Base-by-base conservation (phyloP, 2,329 filamentous ascomycete species). In the Microsporum ferrugineum region DNA sequence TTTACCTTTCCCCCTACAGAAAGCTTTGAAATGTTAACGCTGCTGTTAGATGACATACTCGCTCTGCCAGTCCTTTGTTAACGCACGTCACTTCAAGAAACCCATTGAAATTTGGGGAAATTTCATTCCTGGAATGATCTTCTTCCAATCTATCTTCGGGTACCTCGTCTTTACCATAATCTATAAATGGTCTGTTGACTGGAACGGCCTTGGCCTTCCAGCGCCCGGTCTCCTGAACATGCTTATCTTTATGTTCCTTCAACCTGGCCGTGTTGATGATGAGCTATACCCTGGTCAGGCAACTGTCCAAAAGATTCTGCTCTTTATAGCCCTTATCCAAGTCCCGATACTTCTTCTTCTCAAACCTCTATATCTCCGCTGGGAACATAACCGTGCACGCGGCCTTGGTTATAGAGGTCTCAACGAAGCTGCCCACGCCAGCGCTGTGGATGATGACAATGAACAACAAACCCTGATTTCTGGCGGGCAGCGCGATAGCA, bases 241-340 rank as follows among this genome's bases (percentile, higher is more conserved):
- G 92, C 81, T 99, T 70, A 99, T 99, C 71, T 96, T 96, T 82
- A 99, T 99, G 95, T 99, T 99, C 80, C 78, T 99, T 67, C 85
- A 87, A 65, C 94, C 94, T 2, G 91, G 91, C 58, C 88, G 75
- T 0, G 77, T 88, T 31, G 71, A 74, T 33, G 83, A 89, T 63
- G 81, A 81, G 58, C 80, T 99, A 3, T 99, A 96, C 73, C 72
- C 78, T 27, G 89, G 89, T 47, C 94, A 99, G 74, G 82, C 79
- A 12, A 73, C 72, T 1, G 82, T 99, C 0, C 94, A 99, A 74
- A 78, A 89, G 10, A 73, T 88, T 59, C 78, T 99, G 39, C 78
- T 99, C 27, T 80, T 96, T 33, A 75, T 97, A 65, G 95, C 94
- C 2, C 80, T 97, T 59, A 71, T 83, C 33, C 92, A 96, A 75